Evolutionary conservation across 352 stramenopile genomes (phyloP).

Genomic region (Globisporangium splendens): DNA sequence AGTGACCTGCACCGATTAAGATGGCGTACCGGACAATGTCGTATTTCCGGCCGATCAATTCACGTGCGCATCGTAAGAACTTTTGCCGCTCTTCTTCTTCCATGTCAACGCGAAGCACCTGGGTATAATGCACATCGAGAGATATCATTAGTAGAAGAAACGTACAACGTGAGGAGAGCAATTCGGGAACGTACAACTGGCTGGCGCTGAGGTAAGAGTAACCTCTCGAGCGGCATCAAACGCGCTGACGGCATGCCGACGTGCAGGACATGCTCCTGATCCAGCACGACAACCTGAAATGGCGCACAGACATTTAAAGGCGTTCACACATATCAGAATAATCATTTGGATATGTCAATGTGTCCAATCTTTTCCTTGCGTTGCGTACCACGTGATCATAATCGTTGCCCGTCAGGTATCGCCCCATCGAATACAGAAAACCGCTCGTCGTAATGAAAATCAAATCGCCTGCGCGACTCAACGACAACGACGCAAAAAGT

Average conservation of each 20-base stretch:
- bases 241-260: constrained; percentile 55
- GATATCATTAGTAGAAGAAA: not conserved
- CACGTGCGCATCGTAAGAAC: constrained; percentile 56
- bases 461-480: constrained; percentile 47
- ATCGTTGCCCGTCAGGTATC: constrained; percentile 58
- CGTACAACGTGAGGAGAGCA: not conserved
- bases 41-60: constrained; percentile 64
- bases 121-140: not conserved
- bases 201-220: constrained; percentile 64
- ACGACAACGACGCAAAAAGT: not conserved
- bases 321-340: not conserved
- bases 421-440: constrained; percentile 60
- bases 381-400: constrained; percentile 67
- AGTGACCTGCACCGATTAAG: not conserved
- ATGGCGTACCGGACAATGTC: constrained; percentile 52
- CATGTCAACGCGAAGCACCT: constrained; percentile 65
- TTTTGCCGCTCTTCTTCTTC: constrained; percentile 31
- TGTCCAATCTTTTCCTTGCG: not conserved
- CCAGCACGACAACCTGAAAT: constrained; percentile 55
- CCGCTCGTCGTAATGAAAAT: constrained; percentile 81
- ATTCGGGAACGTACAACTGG: constrained; percentile 44
- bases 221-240: constrained; percentile 56
- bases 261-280: constrained; percentile 57
- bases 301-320: too few species aligned
- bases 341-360: not conserved